Evolutionary conservation across 148 eudicot genomes (phyloP), one percentile per base, ranked within the genome.

Genomic region (Camellia granthamiana): DNA sequence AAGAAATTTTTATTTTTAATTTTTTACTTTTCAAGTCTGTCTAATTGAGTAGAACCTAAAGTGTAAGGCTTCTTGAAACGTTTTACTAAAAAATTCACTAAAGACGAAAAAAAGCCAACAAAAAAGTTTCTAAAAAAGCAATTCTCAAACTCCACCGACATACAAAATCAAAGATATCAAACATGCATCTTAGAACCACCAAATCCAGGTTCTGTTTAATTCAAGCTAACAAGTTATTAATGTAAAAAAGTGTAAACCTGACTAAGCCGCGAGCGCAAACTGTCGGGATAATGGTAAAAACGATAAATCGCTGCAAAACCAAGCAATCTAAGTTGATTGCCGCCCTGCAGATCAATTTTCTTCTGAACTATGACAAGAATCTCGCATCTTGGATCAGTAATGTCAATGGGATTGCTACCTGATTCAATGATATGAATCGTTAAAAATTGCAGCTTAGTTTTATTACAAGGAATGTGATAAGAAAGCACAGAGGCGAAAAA

Each of bases 331-430:
- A 42, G 80, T 74, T 60, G 84, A 69, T 70, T 74, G 19, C 68
- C 89, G 43, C 83, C 91, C 72, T 83, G 84, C 84, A 80, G 66
- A 77, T 77, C 82, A 74, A 44, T 79, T 72, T 72, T 83, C 82
- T 86, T 90, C 84, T 89, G 88, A 71, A 88, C 86, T 41, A 92
- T 15, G 21, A 91, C 83, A 81, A 88, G 87, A 69, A 96, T 84
- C 87, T 93, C 99, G 98, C 99, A 96, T 52, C 82, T 82, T 58
- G 97, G 89, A 86, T 96, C 99, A 15, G 89, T 91, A 42, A 96
- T 90, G 74, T 96, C 99, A 72, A 96, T 92, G 11, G 98, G 92
- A 81, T 88, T 96, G 89, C 98, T 91, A 85, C 99, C 99, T 96
- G 92, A 78, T 80, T 71, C 81, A 80, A 73, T 56, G 72, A 43